Conservation (phyloP, 352 stramenopile species). For the Globisporangium yorkense region DNA sequence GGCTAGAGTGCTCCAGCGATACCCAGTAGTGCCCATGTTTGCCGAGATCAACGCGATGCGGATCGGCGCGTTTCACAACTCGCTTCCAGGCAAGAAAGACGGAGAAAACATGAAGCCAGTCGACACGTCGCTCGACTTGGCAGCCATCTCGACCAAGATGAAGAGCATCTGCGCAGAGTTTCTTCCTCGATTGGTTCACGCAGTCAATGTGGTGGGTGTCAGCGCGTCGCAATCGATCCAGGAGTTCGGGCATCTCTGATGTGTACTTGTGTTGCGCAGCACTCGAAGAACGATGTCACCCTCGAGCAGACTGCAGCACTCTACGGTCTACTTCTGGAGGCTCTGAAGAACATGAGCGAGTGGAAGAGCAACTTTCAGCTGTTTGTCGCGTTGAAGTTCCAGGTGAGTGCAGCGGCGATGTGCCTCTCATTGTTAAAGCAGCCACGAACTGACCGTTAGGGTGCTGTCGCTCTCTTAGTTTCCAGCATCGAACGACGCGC, state of each 20-base stretch:
- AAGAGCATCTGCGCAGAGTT: slow-evolving; percentile 27
- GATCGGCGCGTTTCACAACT: slow-evolving; percentile 15
- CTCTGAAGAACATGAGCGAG: slow-evolving; percentile 27
- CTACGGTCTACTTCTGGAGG: slow-evolving; percentile 24
- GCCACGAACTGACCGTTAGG: background rate
- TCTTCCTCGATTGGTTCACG: slow-evolving; percentile 29
- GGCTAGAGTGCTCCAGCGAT: slow-evolving; percentile 32
- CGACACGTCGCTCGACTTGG: slow-evolving; percentile 24
- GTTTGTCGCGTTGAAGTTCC: slow-evolving; percentile 52
- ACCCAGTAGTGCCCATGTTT: slow-evolving; percentile 43
- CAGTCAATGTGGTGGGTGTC: slow-evolving; percentile 31
- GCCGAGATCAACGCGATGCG: slow-evolving; percentile 43
- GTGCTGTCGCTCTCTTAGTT: slow-evolving; percentile 10
- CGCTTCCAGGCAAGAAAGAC: slow-evolving; percentile 16
- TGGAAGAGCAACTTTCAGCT: slow-evolving; percentile 62
- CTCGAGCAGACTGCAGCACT: slow-evolving; percentile 20
- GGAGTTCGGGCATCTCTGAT: background rate
- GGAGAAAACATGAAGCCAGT: slow-evolving; percentile 15
- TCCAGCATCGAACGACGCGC: slow-evolving; percentile 23
- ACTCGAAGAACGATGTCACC: background rate
- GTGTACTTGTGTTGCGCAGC: background rate
- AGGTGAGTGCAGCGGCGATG: slow-evolving; percentile 17
- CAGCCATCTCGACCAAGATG: slow-evolving; percentile 17
- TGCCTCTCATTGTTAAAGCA: background rate
- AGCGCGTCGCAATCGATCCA: background rate